Evolutionary conservation across 2,329 filamentous ascomycete genomes (phyloP), one percentile per base, ranked within the genome.

Genomic region (Thielaviopsis populi): DNA sequence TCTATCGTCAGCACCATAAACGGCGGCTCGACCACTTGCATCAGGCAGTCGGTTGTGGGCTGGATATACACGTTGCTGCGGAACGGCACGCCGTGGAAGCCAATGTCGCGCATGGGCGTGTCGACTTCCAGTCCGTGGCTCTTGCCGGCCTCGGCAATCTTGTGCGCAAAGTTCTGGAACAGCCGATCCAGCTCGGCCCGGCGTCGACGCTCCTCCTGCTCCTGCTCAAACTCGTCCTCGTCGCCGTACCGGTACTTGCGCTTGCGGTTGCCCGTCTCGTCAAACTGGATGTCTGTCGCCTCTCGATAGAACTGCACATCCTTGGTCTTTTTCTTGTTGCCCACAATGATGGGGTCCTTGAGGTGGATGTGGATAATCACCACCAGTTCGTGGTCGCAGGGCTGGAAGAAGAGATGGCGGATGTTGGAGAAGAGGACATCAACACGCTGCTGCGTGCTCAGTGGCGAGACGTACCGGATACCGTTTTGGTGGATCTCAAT

Each of bases 401-500:
- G 94, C 74, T 99, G 94, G 80, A 99, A 99, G 80, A 99, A 99
- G 2, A 99, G 80, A 73, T 99, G 94, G 74, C 95, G 95, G 73
- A 99, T 89, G 76, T 99, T 99, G 77, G 89, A 95, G 79, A 99
- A 99, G 1, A 99, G 82, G 62, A 99, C 85, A 70, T 99, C 94
- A 59, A 99, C 89, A 70, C 87, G 83, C 69, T 94, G 88, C 69
- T 90, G 87, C 24, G 85, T 85, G 73, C 87, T 85, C 68, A 95
- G 78, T 62, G 88, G 84, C 62, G 89, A 88, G 77, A 92, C 81
- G 74, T 99, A 99, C 66, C 94, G 89, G 65, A 99, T 88, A 91
- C 94, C 94, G 70, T 99, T 99, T 71, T 97, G 91, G 75, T 99
- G 94, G 61, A 99, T 96, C 75, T 97, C 92, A 46, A 99, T 86